Evolutionary conservation across 192 early-diverging fungal species (phyloP).

Genomic region (Coemansia sp.): DNA sequence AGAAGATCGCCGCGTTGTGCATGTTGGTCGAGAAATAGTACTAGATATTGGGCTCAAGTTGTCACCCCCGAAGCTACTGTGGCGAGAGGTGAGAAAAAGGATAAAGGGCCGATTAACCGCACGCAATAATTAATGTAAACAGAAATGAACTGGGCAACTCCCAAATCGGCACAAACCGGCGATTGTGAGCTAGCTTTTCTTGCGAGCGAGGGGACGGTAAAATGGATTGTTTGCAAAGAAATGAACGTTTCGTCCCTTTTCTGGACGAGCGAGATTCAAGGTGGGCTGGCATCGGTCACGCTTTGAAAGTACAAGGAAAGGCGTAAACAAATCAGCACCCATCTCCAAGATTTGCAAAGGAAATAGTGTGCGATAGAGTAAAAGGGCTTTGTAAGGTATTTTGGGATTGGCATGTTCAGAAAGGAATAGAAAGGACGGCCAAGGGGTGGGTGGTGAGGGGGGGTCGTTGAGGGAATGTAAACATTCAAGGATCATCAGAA

Average conservation of each 20-base stretch:
- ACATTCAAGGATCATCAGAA: conserved; percentile 10
- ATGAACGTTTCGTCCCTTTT: neutral
- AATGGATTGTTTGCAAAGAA: neutral
- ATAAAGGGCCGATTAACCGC: neutral
- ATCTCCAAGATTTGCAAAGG: too few relatives aligned
- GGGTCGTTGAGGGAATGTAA: neutral
- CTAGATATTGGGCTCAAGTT: neutral
- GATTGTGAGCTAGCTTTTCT: neutral
- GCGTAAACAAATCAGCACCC: too few relatives aligned
- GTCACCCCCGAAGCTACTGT: neutral
- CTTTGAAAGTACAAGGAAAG: too few relatives aligned
- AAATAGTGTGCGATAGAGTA: conserved; percentile 7
- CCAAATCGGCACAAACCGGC: neutral
- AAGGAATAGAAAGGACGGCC: neutral
- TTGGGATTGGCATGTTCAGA: conserved; percentile 4
- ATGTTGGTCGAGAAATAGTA: conserved; percentile 5
- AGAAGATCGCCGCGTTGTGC: conserved; percentile 10
- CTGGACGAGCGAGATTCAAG: neutral
- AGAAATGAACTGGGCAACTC: neutral
- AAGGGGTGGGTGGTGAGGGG: neutral
- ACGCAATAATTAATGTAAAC: neutral
- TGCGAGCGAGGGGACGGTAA: neutral
- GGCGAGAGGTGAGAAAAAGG: neutral
- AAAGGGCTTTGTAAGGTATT: conserved; percentile 5
- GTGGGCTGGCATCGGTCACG: too few relatives aligned